Evolutionary conservation across 768 basidiomycete genomes (phyloP).

Genomic region (Lactarius sanguifluus): DNA sequence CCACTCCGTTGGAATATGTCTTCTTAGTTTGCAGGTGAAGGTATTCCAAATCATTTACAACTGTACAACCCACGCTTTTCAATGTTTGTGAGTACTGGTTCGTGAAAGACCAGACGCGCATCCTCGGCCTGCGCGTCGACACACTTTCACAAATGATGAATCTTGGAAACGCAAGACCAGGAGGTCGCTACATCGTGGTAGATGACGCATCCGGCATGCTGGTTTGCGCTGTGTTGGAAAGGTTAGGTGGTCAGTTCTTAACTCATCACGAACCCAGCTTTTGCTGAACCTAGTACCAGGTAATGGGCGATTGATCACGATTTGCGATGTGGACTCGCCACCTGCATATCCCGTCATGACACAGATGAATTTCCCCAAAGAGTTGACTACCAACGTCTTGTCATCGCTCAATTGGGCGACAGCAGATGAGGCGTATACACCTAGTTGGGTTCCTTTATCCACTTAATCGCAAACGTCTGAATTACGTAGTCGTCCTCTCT

Average conservation of each 20-base stretch:
- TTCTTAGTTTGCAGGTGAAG: slow-evolving; percentile 42
- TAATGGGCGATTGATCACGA: slow-evolving; percentile 74
- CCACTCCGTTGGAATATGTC: not conserved
- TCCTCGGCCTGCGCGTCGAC: slow-evolving; percentile 85
- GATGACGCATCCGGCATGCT: slow-evolving; percentile 92
- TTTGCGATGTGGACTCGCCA: slow-evolving; percentile 89
- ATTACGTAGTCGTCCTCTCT: slow-evolving; percentile 53
- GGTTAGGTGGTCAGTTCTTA: slow-evolving; percentile 68
- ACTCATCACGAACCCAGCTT: not conserved
- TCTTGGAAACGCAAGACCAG: slow-evolving; percentile 79
- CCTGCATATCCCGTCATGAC: slow-evolving; percentile 84
- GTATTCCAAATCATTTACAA: slow-evolving; percentile 83
- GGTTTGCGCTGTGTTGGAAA: slow-evolving; percentile 79
- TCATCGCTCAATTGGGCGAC: slow-evolving; percentile 89
- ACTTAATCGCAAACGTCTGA: slow-evolving; percentile 21
- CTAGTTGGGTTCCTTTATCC: slow-evolving; percentile 44
- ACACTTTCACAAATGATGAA: slow-evolving; percentile 86
- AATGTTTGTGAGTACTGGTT: slow-evolving; percentile 92
- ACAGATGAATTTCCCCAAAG: slow-evolving; percentile 81
- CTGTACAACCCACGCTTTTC: slow-evolving; percentile 82
- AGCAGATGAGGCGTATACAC: slow-evolving; percentile 71
- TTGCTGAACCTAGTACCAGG: slow-evolving; percentile 44
- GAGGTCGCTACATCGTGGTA: slow-evolving; percentile 83
- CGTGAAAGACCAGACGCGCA: slow-evolving; percentile 73
- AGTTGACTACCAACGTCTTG: slow-evolving; percentile 52